These are phyloP conservation scores for Colletotrichum coccodes DNA, from an alignment of 2,329 filamentous ascomycete species.

Conservation along the genomic window DNA sequence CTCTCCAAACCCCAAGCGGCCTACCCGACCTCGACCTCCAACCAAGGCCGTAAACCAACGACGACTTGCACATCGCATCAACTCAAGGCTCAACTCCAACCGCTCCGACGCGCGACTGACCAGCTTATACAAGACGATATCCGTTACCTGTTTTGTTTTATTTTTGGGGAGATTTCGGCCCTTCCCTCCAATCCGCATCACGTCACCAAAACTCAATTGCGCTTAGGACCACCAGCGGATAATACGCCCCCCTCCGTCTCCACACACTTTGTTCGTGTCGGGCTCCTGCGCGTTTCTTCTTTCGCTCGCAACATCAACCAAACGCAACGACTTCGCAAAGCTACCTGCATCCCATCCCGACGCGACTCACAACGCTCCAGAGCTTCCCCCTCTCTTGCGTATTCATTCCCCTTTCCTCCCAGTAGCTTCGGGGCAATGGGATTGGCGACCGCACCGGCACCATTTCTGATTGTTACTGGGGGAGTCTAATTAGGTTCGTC, in stretches of 20 bases:
- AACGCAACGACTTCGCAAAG: neutral
- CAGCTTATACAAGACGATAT: neutral
- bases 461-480: constrained; percentile 22
- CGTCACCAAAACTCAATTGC: constrained; percentile 5
- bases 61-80: neutral
- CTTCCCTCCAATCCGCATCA: neutral
- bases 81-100: neutral
- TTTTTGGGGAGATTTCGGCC: neutral
- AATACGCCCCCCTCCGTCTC: neutral
- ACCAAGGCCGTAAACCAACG: neutral
- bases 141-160: neutral
- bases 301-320: neutral
- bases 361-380: constrained; percentile 14
- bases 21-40: neutral
- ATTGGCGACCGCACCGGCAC: constrained; percentile 27
- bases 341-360: neutral
- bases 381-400: constrained; percentile 19
- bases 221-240: neutral
- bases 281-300: neutral
- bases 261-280: neutral
- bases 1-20: neutral
- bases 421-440: constrained; percentile 33
- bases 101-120: neutral
- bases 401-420: neutral
- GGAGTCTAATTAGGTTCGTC: constrained; percentile 32